Percentiles rank a stretch among this genome's conserved stretches.
These are phyloP conservation scores for Cladosporium sp. DNA, from an alignment of 2,329 filamentous ascomycete species.

Conservation along the genomic window DNA sequence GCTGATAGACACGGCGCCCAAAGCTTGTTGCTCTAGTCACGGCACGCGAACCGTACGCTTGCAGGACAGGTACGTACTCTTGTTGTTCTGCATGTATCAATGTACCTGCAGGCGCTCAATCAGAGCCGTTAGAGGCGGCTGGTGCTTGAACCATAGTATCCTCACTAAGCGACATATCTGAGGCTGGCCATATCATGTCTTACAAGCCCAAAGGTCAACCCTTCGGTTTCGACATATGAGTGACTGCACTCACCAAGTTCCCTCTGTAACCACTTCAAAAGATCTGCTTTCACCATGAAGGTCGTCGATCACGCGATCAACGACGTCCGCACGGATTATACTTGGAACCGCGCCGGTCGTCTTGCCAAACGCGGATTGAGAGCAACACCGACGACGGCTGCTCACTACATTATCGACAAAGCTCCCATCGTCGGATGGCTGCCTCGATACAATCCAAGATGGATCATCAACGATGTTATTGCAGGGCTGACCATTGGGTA, in stretches of 20 bases:
- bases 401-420: conserved; percentile 54
- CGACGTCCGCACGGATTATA: conserved; percentile 19
- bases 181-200: not conserved
- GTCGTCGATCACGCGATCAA: conserved; percentile 14
- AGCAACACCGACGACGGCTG: conserved; percentile 47
- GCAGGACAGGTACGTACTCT: not conserved
- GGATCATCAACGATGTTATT: conserved; percentile 56
- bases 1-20: not conserved
- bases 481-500: conserved; percentile 54
- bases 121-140: not conserved
- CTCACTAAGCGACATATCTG: conserved; percentile 4
- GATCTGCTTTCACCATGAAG: not conserved
- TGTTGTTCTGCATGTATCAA: conserved; percentile 7
- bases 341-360: conserved; percentile 23
- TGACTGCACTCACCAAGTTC: not conserved
- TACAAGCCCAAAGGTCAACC: not conserved
- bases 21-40: not conserved
- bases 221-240: not conserved
- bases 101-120: conserved; percentile 5
- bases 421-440: conserved; percentile 58
- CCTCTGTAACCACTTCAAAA: no score
- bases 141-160: not conserved
- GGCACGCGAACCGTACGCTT: conserved; percentile 1
- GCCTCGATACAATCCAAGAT: conserved; percentile 54
- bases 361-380: conserved; percentile 30